Evolutionary conservation across 164 flowering plant genomes (phyloP).

Genomic region (Aristolochia californica): DNA sequence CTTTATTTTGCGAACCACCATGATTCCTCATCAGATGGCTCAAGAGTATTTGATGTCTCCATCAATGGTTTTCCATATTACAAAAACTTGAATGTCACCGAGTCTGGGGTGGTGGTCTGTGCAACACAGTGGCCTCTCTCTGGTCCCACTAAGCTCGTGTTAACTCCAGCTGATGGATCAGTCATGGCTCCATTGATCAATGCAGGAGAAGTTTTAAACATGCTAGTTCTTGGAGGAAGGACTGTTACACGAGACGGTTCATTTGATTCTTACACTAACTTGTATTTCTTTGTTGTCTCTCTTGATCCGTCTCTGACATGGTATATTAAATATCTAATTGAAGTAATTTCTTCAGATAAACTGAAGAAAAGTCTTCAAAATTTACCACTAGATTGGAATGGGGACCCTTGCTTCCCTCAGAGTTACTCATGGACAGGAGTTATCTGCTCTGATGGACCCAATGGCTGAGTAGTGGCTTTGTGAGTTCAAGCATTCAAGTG

Average conservation of each 20-base stretch:
- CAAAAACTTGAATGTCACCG: slow-evolving; percentile 30
- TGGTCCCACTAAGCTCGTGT: slow-evolving; percentile 50
- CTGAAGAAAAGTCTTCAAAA: slow-evolving; percentile 38
- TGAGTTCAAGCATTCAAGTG: slow-evolving; percentile 24
- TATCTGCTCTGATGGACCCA: slow-evolving; percentile 56
- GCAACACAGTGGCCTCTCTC: slow-evolving; percentile 69
- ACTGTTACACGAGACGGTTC: slow-evolving; percentile 77
- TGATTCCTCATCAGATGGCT: slow-evolving; percentile 10
- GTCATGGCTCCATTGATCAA: slow-evolving; percentile 53
- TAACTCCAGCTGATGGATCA: slow-evolving; percentile 51
- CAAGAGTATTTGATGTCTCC: slow-evolving; percentile 34
- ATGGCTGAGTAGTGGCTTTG: slow-evolving; percentile 58
- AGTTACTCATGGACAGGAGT: slow-evolving; percentile 77
- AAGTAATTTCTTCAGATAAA: slow-evolving; percentile 54
- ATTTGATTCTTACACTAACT: not conserved
- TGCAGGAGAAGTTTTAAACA: slow-evolving; percentile 70
- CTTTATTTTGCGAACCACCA: slow-evolving; percentile 53
- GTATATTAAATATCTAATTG: slow-evolving; percentile 7
- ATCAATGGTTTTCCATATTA: slow-evolving; percentile 49
- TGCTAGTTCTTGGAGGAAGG: slow-evolving; percentile 54
- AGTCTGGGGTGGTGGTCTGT: slow-evolving; percentile 57
- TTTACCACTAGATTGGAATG: slow-evolving; percentile 73
- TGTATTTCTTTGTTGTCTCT: not conserved
- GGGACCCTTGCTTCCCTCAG: slow-evolving; percentile 82
- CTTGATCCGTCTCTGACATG: not conserved